phyloP scores from a whole-genome alignment of 2,329 filamentous ascomycete genomes.

The Tolypocladium tropicale region DNA sequence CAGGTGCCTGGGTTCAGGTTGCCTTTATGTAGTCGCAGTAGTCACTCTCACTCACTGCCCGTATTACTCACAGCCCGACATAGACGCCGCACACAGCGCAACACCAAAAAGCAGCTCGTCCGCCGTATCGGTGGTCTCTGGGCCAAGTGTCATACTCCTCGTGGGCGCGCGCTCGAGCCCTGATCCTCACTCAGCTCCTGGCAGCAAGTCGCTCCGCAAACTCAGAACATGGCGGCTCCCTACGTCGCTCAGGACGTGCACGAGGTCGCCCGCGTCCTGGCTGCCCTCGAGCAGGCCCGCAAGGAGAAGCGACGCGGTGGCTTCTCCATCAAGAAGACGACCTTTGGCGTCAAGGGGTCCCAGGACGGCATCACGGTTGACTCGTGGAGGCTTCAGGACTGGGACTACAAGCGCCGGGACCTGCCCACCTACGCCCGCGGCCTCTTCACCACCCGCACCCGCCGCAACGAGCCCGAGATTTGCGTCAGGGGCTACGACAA shows the following conservation, averaged over 20 bases:
- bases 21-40: no score
- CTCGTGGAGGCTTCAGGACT: slow-evolving; percentile 90
- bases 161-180: background rate
- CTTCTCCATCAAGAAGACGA: slow-evolving; percentile 72
- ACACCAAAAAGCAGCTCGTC: background rate
- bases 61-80: background rate
- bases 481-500: slow-evolving; percentile 91
- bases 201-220: background rate
- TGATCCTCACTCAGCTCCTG: background rate
- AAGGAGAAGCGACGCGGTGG: slow-evolving; percentile 46
- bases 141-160: background rate
- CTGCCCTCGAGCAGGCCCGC: slow-evolving; percentile 46
- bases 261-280: slow-evolving; percentile 56
- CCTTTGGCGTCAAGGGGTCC: slow-evolving; percentile 56
- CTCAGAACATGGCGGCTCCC: slow-evolving; percentile 33
- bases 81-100: background rate
- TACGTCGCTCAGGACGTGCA: slow-evolving; percentile 59
- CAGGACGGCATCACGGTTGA: slow-evolving; percentile 59
- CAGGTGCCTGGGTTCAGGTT: background rate
- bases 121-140: background rate
- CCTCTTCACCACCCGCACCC: slow-evolving; percentile 73
- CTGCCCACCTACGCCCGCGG: slow-evolving; percentile 90
- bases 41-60: background rate
- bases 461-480: slow-evolving; percentile 62
- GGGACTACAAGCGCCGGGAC: slow-evolving; percentile 83